Evolutionary conservation across 2,329 filamentous ascomycete genomes (phyloP).

Genomic region (Colletotrichum sidae): DNA sequence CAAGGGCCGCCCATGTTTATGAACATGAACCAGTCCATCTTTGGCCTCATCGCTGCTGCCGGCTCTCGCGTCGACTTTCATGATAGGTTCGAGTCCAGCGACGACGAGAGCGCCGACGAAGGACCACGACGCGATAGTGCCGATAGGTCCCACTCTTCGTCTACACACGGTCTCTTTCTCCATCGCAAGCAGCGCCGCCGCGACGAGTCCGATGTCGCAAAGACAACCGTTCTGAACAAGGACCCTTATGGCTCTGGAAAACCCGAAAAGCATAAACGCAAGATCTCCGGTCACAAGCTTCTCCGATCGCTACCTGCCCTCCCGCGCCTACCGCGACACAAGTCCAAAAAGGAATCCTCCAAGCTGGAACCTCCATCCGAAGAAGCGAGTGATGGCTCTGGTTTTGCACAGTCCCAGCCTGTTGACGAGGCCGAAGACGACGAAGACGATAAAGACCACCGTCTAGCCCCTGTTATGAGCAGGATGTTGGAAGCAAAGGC

Average conservation of each 20-base stretch:
- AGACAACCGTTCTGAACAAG: constrained; percentile 47
- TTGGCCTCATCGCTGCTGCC: constrained; percentile 90
- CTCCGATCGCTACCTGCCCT: constrained; percentile 74
- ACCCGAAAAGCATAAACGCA: constrained; percentile 63
- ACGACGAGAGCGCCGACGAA: constrained; percentile 78
- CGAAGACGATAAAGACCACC: constrained; percentile 49
- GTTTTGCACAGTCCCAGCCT: constrained; percentile 35
- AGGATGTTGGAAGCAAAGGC: constrained; percentile 80
- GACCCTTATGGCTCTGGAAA: constrained; percentile 49
- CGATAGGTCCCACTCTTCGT: not conserved
- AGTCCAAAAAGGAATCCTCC: constrained; percentile 58
- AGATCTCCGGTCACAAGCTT: constrained; percentile 67
- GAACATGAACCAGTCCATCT: constrained; percentile 95
- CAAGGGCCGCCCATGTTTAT: constrained; percentile 64
- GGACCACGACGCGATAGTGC: constrained; percentile 43
- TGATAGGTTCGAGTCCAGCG: constrained; percentile 85
- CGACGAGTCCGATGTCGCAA: constrained; percentile 43
- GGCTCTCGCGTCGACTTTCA: constrained; percentile 87
- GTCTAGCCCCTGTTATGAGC: constrained; percentile 78
- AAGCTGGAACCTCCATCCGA: constrained; percentile 51
- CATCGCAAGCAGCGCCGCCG: constrained; percentile 53
- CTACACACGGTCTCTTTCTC: constrained; percentile 19
- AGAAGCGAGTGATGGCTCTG: constrained; percentile 44
- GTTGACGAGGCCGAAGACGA: constrained; percentile 35
- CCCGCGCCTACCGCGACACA: constrained; percentile 56